Evolutionary conservation across 768 basidiomycete species (phyloP).

Genomic region (Suillus plorans): DNA sequence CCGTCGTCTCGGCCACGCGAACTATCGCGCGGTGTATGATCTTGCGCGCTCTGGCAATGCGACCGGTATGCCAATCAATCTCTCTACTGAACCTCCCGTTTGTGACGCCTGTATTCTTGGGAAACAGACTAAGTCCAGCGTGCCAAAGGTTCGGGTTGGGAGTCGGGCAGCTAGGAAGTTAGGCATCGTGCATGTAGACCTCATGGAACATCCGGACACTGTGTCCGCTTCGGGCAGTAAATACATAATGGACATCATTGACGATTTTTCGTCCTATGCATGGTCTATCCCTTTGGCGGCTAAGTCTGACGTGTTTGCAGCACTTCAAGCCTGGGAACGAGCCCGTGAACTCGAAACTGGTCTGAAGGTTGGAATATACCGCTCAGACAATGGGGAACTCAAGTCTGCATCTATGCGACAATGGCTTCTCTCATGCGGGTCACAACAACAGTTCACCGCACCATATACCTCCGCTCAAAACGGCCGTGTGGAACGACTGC

Average conservation of each 20-base stretch:
- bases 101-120: constrained; percentile 6
- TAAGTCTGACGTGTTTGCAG: constrained; percentile 24
- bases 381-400: constrained; percentile 27
- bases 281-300: constrained; percentile 31
- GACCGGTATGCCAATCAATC: constrained; percentile 7
- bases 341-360: constrained; percentile 23
- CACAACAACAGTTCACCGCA: not conserved
- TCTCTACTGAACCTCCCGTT: not conserved
- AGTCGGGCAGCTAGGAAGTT: not conserved
- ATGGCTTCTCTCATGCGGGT: constrained; percentile 17
- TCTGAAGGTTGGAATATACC: constrained; percentile 11
- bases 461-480: too few species aligned
- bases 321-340: constrained; percentile 29
- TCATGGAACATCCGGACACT: not conserved
- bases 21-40: constrained; percentile 26
- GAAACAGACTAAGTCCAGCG: constrained; percentile 1
- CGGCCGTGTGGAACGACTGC: constrained; percentile 14
- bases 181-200: not conserved
- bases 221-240: not conserved
- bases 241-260: constrained; percentile 8
- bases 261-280: constrained; percentile 11
- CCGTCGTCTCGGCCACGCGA: constrained; percentile 26
- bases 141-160: constrained; percentile 1
- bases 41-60: constrained; percentile 20
- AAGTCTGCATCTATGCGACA: constrained; percentile 8